Base-by-base conservation (phyloP, 106 monocot genomes). In the Dendrobium officinale region DNA sequence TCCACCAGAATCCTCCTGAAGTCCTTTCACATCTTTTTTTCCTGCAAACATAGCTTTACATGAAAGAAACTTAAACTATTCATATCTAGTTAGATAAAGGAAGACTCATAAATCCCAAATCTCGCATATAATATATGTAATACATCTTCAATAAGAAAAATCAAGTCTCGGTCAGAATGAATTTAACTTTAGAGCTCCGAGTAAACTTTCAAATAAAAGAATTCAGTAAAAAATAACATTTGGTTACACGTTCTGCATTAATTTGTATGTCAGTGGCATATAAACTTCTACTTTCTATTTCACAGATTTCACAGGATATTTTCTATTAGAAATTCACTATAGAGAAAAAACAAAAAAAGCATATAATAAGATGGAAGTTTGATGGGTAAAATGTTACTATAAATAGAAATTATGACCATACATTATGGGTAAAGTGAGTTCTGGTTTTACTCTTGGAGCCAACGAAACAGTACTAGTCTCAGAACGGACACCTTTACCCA, bases 371-470 rank as follows among this genome's bases (percentile, higher is more conserved):
- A 70, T 29, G 70, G 70, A 70, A 70, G 13, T 16, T 70, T 3
- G 10, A 15, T 70, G 70, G 16, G 20, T 67, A 41, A 26, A 40
- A 58, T 45, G 43, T 40, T 42, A 79, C 26, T 6, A 29, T 3
- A 42, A 68, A 3, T 37, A 37, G 64, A 77, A 77, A 67, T 22
- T 55, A 48, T 49, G 27, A 26, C 27, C 64, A 80, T 99, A 99
- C 98, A 89, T 91, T 80, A 85, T 83, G 24, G 98, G 98, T 80
- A 99, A 83, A 82, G 92, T 77, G 41, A 95, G 95, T 78, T 95
- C 98, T 16, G 98, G 80, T 79, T 95, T 99, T 80, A 95, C 95
- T 79, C 98, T 89, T 76, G 98, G 98, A 16, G 91, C 90, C 29
- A 87, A 72, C 64, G 92, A 90, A 42, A 91, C 82, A 43, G 82